These are phyloP conservation scores for Lactarius hengduanensis DNA, from an alignment of 768 basidiomycete species.

Conservation along the genomic window DNA sequence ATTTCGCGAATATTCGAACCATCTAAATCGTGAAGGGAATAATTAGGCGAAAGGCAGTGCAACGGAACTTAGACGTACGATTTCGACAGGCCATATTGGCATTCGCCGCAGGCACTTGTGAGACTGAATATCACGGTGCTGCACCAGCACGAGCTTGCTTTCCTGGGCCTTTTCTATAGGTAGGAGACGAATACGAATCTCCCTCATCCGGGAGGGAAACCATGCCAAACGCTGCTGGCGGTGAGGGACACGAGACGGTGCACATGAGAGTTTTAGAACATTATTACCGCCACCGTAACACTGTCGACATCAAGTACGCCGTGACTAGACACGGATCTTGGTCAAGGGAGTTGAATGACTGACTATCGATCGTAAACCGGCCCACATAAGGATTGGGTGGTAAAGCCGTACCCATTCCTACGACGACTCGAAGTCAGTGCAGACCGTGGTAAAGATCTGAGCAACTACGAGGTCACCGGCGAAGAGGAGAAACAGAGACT, in stretches of 20 bases:
- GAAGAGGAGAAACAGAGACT: background rate
- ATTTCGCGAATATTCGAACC: background rate
- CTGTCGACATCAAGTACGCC: background rate
- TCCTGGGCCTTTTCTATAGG: background rate
- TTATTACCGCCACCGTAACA: background rate
- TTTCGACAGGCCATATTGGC: background rate
- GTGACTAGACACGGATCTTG: background rate
- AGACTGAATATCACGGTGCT: background rate
- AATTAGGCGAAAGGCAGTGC: background rate
- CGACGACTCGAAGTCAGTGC: background rate
- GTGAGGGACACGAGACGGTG: background rate
- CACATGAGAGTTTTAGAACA: background rate
- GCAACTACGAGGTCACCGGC: background rate
- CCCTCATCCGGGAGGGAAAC: background rate
- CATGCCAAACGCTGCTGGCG: background rate
- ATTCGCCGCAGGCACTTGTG: background rate
- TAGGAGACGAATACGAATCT: background rate
- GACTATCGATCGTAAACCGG: background rate
- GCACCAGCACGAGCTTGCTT: background rate
- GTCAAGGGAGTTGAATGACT: background rate
- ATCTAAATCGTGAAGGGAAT: background rate
- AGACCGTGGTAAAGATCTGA: background rate
- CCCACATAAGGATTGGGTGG: background rate
- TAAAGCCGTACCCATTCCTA: background rate
- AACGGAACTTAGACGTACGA: background rate